Conservation (phyloP, 257 asterid genomes). For the Primulina huaijiensis region DNA sequence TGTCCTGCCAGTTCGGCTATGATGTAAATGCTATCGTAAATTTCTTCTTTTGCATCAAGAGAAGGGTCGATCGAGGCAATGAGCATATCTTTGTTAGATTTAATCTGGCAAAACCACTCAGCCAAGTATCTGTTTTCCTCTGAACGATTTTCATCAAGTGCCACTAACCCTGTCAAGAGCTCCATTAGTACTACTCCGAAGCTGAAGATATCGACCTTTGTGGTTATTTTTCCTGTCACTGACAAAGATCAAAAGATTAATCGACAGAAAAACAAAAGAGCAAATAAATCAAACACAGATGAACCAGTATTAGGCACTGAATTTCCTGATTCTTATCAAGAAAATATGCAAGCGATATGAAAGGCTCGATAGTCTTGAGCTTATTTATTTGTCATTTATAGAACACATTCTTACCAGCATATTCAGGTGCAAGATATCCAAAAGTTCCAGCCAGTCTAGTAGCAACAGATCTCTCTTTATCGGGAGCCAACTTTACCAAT, state of each 20-base stretch:
- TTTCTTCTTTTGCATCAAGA: constrained; percentile 46
- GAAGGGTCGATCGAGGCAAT: constrained; percentile 59
- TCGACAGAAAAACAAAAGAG: background rate
- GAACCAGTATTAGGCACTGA: background rate
- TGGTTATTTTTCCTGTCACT: constrained; percentile 78
- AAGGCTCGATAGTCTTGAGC: no score
- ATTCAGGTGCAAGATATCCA: constrained; percentile 88
- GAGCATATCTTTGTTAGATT: constrained; percentile 36
- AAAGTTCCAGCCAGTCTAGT: constrained; percentile 81
- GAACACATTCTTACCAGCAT: constrained; percentile 51
- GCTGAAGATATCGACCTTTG: constrained; percentile 82
- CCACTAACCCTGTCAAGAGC: constrained; percentile 61
- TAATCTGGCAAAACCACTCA: constrained; percentile 72
- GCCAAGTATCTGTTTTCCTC: constrained; percentile 71
- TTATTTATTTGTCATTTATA: background rate
- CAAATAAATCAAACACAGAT: background rate
- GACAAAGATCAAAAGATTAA: constrained; percentile 10
- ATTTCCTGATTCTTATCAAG: constrained; percentile 3
- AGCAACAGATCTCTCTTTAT: constrained; percentile 53
- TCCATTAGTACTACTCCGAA: constrained; percentile 79
- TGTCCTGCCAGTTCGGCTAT: constrained; percentile 69
- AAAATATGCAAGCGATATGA: background rate
- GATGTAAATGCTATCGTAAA: constrained; percentile 37
- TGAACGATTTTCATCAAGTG: constrained; percentile 64
- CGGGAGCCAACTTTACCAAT: constrained; percentile 77